A percentile compares a stretch with the other conserved stretches of the same genome.
phyloP scores from a whole-genome alignment of 1,284 basidiomycete species.

The Austroboletus rostrupii region DNA sequence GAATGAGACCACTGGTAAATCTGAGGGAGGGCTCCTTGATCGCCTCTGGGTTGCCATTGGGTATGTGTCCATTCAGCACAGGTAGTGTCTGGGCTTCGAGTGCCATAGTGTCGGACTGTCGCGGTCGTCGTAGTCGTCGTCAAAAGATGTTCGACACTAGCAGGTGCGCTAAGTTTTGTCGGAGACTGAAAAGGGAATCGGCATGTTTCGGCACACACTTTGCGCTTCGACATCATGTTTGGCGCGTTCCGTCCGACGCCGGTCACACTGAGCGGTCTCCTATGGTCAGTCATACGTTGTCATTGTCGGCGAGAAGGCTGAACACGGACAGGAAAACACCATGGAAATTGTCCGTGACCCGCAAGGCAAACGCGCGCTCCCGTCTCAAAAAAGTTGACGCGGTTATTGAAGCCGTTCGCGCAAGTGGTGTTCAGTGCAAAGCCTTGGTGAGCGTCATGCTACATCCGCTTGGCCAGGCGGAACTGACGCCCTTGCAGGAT shows the following conservation, averaged over 20 bases:
- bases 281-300: slow-evolving; percentile 52
- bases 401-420: slow-evolving; percentile 84
- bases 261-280: slow-evolving; percentile 66
- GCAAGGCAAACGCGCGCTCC: slow-evolving; percentile 87
- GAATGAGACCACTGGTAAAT: slow-evolving; percentile 82
- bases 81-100: slow-evolving; percentile 38
- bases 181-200: slow-evolving; percentile 26
- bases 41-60: slow-evolving; percentile 40
- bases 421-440: slow-evolving; percentile 74
- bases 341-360: slow-evolving; percentile 86
- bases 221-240: slow-evolving; percentile 50
- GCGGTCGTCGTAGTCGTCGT: slow-evolving; percentile 24
- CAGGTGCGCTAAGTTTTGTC: slow-evolving; percentile 1
- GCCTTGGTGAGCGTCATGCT: slow-evolving; percentile 56
- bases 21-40: slow-evolving; percentile 43
- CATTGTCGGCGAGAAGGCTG: neutral
- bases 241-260: slow-evolving; percentile 72
- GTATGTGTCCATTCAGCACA: slow-evolving; percentile 35
- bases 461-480: neutral
- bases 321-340: slow-evolving; percentile 78
- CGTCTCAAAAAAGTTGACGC: slow-evolving; percentile 90
- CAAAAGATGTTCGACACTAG: slow-evolving; percentile 8
- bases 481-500: slow-evolving; percentile 37
- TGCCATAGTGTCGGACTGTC: slow-evolving; percentile 34
- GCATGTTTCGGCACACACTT: slow-evolving; percentile 20